Base-by-base conservation (phyloP, 345 rosid species). In the Camelina neglecta region DNA sequence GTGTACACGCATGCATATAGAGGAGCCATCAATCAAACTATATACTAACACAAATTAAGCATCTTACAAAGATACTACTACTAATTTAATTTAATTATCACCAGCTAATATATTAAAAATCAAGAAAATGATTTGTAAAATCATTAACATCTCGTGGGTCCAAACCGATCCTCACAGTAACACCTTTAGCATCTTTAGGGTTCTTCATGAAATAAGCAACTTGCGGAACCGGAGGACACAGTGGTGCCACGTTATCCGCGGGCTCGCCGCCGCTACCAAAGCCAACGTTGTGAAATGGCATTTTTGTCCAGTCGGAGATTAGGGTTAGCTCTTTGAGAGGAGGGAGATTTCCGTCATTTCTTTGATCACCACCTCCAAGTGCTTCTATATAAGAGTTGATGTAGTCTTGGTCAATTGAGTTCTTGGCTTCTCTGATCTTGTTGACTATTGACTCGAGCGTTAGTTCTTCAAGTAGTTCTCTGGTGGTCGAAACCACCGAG, bases 301-400 rank as follows among this genome's bases (percentile, higher is more conserved):
- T 87, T 69, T 88, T 81, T 36, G 96, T 84, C 96, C 92, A 86
- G 75, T 90, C 96, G 8, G 92, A 88, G 56, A 86, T 86, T 13
- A 81, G 47, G 39, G 89, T 85, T 16, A 83, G 82, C 60, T 86
- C 92, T 75, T 77, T 80, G 54, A 85, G 39, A 13, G 87, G 85
- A 69, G 88, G 96, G 77, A 85, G 91, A 36, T 66, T 78, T 60
- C 77, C 77, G 36, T 78, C 77, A 16, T 59, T 78, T 29, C 64
- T 11, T 53, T 76, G 69, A 7, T 62, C 70, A 61, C 67, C 53
- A 8, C 75, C 85, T 16, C 87, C 83, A 6, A 88, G 84, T 42
- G 91, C 89, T 29, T 78, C 78, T 60, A 82, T 84, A 44, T 90
- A 88, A 12, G 91, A 81, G 23, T 77, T 72, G 64, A 87, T 89